Evolutionary conservation across 164 flowering plant species (phyloP).

Genomic region (Amborella trichopoda): DNA sequence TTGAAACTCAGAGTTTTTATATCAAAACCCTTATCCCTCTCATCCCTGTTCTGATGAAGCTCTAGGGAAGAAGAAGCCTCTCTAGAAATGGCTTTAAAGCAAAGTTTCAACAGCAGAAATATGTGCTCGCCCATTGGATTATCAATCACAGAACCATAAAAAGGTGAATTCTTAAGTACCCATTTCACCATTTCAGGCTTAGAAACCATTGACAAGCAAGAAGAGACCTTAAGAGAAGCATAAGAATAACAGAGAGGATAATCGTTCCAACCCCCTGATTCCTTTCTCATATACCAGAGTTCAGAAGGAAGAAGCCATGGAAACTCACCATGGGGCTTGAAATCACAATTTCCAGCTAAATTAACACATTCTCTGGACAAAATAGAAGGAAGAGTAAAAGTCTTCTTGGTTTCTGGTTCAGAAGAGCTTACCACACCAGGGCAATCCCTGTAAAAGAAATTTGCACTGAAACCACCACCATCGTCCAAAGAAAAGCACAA

Average conservation of each 20-base stretch:
- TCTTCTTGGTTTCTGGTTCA: conserved; percentile 11
- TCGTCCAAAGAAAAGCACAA: conserved; percentile 46
- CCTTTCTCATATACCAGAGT: conserved; percentile 33
- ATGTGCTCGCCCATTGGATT: conserved; percentile 59
- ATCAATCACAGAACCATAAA: conserved; percentile 69
- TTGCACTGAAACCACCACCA: conserved; percentile 18
- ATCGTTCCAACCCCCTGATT: conserved; percentile 59
- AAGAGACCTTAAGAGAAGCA: conserved; percentile 21
- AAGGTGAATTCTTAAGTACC: conserved; percentile 55
- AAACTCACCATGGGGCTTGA: conserved; percentile 2
- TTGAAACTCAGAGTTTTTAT: conserved; percentile 16
- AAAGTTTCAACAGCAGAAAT: conserved; percentile 40
- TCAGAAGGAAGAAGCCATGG: conserved; percentile 49
- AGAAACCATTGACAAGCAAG: conserved; percentile 12
- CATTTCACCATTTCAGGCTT: conserved; percentile 29
- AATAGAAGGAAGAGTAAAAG: conserved; percentile 45
- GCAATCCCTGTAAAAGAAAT: conserved; percentile 60
- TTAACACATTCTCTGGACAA: conserved; percentile 47
- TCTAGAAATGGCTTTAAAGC: conserved; percentile 45
- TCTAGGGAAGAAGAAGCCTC: conserved; percentile 33
- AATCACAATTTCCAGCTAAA: conserved; percentile 3
- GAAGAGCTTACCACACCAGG: conserved; percentile 53
- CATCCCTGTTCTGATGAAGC: neutral
- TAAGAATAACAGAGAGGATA: conserved; percentile 39
- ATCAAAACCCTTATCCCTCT: conserved; percentile 8